Conservation (phyloP, 371 early-diverging fungal genomes). For the Zychaea mexicana region DNA sequence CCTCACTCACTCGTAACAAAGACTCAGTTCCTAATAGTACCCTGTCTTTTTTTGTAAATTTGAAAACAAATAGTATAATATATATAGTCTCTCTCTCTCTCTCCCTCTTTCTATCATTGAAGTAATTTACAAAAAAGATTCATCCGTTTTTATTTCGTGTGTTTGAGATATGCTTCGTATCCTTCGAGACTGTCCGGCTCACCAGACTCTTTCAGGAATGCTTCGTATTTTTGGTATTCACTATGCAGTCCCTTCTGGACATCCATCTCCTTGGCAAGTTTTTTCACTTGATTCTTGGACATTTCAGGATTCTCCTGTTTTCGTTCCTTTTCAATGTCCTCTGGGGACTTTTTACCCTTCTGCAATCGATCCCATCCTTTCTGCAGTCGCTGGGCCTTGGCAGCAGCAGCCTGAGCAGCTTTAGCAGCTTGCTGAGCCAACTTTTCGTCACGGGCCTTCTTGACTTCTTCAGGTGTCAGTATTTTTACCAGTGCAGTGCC, state of each 20-base stretch:
- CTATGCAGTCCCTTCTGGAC: constrained; percentile 85
- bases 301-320: constrained; percentile 52
- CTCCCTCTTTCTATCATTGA: neutral
- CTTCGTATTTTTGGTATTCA: constrained; percentile 65
- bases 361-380: constrained; percentile 50
- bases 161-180: constrained; percentile 8
- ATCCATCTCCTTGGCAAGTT: constrained; percentile 85
- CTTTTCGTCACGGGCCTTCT: constrained; percentile 68
- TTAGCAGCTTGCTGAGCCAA: constrained; percentile 66
- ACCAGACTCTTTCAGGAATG: constrained; percentile 4
- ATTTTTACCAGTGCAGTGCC: constrained; percentile 92
- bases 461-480: constrained; percentile 73
- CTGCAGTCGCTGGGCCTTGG: constrained; percentile 69
- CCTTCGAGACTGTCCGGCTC: constrained; percentile 2
- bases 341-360: constrained; percentile 76
- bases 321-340: constrained; percentile 80
- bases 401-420: constrained; percentile 59
- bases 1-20: too few species aligned
- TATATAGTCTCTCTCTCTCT: too few species aligned
- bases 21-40: too few species aligned
- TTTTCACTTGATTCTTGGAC: constrained; percentile 84
- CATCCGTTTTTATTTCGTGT: constrained; percentile 6
- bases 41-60: too few species aligned
- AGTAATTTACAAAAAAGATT: too few species aligned
- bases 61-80: neutral